Evolutionary conservation across 305 asterid genomes (phyloP).

Genomic region (Fraxinus paxiana): DNA sequence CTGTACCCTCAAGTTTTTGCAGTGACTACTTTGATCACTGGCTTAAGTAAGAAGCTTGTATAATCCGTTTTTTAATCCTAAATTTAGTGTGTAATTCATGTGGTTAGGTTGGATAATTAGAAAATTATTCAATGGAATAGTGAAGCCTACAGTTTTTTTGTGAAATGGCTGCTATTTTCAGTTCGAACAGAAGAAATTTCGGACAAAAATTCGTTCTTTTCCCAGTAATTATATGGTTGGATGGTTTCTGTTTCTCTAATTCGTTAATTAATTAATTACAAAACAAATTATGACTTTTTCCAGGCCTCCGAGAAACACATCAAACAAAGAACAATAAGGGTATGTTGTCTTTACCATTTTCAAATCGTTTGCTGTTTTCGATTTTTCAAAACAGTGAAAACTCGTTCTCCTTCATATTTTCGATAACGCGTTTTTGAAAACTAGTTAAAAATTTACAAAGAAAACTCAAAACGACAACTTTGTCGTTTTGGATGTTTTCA

Average conservation of each 20-base stretch:
- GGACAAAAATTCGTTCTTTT: background rate
- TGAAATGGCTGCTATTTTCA: slow-evolving; percentile 29
- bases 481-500: no score
- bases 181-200: background rate
- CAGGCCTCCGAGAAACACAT: background rate
- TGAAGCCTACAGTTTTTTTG: slow-evolving; percentile 35
- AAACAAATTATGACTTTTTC: background rate
- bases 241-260: background rate
- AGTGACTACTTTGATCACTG: slow-evolving; percentile 48
- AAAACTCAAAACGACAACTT: no score
- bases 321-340: background rate
- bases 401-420: no score
- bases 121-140: slow-evolving; percentile 1
- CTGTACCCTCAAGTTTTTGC: slow-evolving; percentile 78
- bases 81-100: background rate
- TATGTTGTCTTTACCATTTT: no score
- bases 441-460: no score
- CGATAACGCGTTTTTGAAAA: no score
- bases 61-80: background rate
- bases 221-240: background rate
- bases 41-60: slow-evolving; percentile 22
- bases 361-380: no score
- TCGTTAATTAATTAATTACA: background rate
- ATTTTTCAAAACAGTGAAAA: no score
- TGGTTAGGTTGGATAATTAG: background rate